Conservation (phyloP, 306 rosid genomes). For the Cucurbita pepo region DNA sequence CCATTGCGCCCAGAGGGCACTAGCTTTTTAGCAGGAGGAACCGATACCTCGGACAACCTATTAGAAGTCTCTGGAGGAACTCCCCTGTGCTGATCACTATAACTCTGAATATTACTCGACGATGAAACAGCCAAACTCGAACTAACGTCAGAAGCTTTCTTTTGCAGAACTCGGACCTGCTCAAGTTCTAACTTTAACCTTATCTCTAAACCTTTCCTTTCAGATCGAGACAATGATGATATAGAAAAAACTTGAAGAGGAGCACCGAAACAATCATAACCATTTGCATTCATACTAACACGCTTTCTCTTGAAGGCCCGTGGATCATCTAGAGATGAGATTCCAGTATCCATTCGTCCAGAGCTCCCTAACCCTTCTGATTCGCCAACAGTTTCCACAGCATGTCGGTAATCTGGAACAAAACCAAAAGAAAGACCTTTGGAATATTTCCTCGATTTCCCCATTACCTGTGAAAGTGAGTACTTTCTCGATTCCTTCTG, state of each 20-base stretch:
- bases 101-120: constrained; percentile 49
- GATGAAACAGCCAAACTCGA: constrained; percentile 29
- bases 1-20: constrained; percentile 49
- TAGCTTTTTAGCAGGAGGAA: constrained; percentile 38
- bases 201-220: constrained; percentile 49
- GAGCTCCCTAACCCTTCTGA: constrained; percentile 82
- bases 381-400: constrained; percentile 75
- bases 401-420: constrained; percentile 75
- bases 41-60: constrained; percentile 18
- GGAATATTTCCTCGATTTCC: constrained; percentile 77
- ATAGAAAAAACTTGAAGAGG: constrained; percentile 41
- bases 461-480: constrained; percentile 52
- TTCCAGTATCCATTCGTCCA: constrained; percentile 46
- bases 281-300: constrained; percentile 31
- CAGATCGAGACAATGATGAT: constrained; percentile 46
- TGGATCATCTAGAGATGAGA: constrained; percentile 43
- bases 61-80: constrained; percentile 30
- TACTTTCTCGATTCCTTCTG: constrained; percentile 54
- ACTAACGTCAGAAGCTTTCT: constrained; percentile 29
- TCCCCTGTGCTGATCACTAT: constrained; percentile 44
- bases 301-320: constrained; percentile 49
- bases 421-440: constrained; percentile 70
- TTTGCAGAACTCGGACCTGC: constrained; percentile 48
- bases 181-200: constrained; percentile 65
- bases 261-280: constrained; percentile 40